These are phyloP conservation scores for Arabidopsis suecica DNA, from an alignment of 345 rosid species.

Conservation along the genomic window DNA sequence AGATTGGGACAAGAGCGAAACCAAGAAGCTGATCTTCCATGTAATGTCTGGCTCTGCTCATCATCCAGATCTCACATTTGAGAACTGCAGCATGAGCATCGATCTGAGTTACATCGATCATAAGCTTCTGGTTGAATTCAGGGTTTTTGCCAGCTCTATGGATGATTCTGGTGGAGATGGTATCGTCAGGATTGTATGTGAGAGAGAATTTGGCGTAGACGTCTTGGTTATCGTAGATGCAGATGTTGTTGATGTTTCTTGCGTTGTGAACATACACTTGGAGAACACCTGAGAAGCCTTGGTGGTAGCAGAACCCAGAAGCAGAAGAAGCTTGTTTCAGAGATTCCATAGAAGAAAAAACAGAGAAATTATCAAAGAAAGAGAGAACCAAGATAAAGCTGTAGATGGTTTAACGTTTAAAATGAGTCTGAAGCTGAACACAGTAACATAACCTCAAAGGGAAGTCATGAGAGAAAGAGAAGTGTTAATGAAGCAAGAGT, in stretches of 20 bases:
- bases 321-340: slow-evolving; percentile 54
- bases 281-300: slow-evolving; percentile 63
- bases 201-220: slow-evolving; percentile 96
- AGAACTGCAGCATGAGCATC: slow-evolving; percentile 78
- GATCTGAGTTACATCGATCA: slow-evolving; percentile 58
- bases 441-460: slow-evolving; percentile 56
- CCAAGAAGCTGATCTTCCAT: slow-evolving; percentile 98
- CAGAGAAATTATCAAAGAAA: slow-evolving; percentile 17
- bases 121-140: slow-evolving; percentile 70
- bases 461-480: slow-evolving; percentile 45
- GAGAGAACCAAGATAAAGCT: background rate
- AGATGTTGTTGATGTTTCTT: slow-evolving; percentile 94
- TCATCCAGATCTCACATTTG: slow-evolving; percentile 99
- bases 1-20: slow-evolving; percentile 73
- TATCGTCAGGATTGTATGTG: slow-evolving; percentile 84
- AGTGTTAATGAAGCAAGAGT: slow-evolving; percentile 40
- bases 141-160: slow-evolving; percentile 94
- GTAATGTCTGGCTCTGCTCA: slow-evolving; percentile 78
- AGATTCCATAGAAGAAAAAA: slow-evolving; percentile 54
- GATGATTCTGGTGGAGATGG: slow-evolving; percentile 76
- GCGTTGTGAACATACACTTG: slow-evolving; percentile 87
- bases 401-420: slow-evolving; percentile 10
- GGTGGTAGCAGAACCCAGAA: slow-evolving; percentile 54
- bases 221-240: slow-evolving; percentile 95
- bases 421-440: slow-evolving; percentile 33